Evolutionary conservation across 164 flowering plant species (phyloP), one percentile per base, ranked within the genome.

Genomic region (Malania oleifera): DNA sequence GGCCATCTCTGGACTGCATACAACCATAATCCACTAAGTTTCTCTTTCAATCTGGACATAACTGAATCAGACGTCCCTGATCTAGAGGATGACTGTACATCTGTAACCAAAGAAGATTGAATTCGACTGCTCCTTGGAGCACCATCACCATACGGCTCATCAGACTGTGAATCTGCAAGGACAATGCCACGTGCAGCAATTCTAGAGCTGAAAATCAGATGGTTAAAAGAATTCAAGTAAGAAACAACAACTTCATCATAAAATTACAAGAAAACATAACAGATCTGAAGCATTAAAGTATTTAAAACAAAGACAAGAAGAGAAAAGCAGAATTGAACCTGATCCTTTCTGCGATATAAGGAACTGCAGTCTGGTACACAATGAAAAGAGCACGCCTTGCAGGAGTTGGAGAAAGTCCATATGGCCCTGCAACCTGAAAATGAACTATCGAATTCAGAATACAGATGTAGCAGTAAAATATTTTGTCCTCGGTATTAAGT

Each of bases 311-410:
- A 12, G 37, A 57, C 22, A 29, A 34, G 39, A 17, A 13, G 46
- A n/a, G 20, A 29, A 49, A 11, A 20, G 15, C 18, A 48, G 14
- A 27, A 20, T 22, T 7, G 15, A 62, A 89, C 99, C 99, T 95
- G 60, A 85, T 74, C 77, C 95, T 84, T 63, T 89, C 97, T n/a
- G 97, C 97, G 66, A 95, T 80, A 67, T 91, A 95, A 41, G 97
- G 99, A 64, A 91, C 78, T n/a, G 91, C 85, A 1, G 91, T 76
- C 75, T 91, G 99, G 63, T 84, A 91, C 12, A 95, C 56, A 62
- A 95, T 85, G 70, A 86, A 95, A 55, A 95, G 88, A 44, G 89
- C 80, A 66, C 96, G 95, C 62, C 99, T 82, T 29, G 99, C 97
- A 18, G 96, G 96, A 35, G 91, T 95, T 44, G 99, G 96, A 54